Percentiles rank a stretch among this genome's conserved stretches.
Evolutionary conservation across 2,329 filamentous ascomycete genomes (phyloP).

Genomic region (Xylaria sp.): DNA sequence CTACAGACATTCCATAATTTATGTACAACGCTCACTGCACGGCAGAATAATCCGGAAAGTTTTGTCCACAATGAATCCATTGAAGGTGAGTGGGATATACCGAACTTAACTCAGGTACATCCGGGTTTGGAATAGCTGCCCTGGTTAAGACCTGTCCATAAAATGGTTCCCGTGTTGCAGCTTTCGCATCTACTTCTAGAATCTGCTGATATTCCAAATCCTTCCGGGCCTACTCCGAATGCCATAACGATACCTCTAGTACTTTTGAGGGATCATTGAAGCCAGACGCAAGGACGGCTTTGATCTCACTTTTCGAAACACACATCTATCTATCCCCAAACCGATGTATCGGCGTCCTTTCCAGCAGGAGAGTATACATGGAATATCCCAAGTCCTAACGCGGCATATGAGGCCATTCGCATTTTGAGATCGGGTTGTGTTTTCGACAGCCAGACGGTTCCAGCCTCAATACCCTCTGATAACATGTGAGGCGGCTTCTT

Average conservation of each 20-base stretch:
- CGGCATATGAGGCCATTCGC: not conserved
- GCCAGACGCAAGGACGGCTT: not conserved
- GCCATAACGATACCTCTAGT: not conserved
- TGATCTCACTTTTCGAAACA: not conserved
- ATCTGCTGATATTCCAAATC: not conserved
- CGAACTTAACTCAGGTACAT: too few species aligned
- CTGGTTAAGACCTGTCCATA: not conserved
- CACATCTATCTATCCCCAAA: not conserved
- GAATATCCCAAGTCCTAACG: not conserved
- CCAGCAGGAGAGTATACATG: not conserved
- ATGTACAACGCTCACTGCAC: too few species aligned
- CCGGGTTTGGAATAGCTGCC: not conserved
- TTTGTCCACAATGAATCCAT: too few species aligned
- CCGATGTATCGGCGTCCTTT: not conserved
- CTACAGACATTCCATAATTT: too few species aligned
- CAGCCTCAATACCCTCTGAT: not conserved
- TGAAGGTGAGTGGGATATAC: too few species aligned
- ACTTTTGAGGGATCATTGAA: not conserved
- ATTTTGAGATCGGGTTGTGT: not conserved
- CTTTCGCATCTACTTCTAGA: not conserved
- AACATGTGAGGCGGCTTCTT: not conserved
- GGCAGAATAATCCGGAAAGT: too few species aligned
- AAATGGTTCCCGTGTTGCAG: not conserved
- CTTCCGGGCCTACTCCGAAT: not conserved
- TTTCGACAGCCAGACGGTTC: not conserved